Conservation (phyloP, 331 rosid species). For the Erythrophleum ivorense region DNA sequence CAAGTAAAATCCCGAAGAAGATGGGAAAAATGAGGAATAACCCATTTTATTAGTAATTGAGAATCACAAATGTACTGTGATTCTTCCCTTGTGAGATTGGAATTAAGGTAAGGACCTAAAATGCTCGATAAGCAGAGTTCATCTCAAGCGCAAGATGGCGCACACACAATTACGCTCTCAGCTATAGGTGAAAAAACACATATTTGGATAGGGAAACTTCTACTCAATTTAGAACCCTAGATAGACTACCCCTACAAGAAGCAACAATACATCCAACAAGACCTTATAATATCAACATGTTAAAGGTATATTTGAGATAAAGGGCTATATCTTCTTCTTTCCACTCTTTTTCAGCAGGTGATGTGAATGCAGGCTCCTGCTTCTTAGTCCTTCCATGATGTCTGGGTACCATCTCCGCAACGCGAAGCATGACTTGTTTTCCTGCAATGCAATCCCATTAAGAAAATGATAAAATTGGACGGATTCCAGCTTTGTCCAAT, state of each 20-base stretch:
- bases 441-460: conserved; percentile 37
- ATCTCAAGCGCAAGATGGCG: neutral
- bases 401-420: conserved; percentile 58
- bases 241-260: conserved; percentile 3
- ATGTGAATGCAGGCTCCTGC: conserved; percentile 54
- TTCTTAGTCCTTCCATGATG: conserved; percentile 61
- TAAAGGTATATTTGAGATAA: neutral
- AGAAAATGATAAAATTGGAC: neutral
- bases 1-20: no score
- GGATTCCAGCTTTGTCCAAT: neutral
- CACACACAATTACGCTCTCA: neutral
- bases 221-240: neutral
- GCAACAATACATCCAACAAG: neutral
- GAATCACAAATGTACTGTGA: neutral
- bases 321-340: conserved; percentile 48
- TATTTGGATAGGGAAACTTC: neutral
- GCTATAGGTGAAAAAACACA: neutral
- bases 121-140: neutral
- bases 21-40: no score
- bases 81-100: neutral
- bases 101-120: neutral
- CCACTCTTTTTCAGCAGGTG: conserved; percentile 55
- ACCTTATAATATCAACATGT: conserved; percentile 24
- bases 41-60: no score
- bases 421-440: conserved; percentile 46